Evolutionary conservation across 2,329 filamentous ascomycete species (phyloP).

Genomic region (Fusarium oligoseptatum): DNA sequence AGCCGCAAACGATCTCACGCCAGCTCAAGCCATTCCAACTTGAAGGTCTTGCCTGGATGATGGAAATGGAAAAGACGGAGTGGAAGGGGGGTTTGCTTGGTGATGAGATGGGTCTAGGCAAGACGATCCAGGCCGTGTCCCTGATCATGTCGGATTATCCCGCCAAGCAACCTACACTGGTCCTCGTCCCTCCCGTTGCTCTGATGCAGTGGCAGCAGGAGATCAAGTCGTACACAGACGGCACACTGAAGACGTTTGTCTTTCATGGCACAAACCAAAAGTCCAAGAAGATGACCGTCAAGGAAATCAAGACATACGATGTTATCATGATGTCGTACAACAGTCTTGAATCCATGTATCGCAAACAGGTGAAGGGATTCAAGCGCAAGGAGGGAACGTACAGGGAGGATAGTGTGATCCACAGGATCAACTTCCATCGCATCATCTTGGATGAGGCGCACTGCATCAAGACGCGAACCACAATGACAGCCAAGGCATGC

Average conservation of each 20-base stretch:
- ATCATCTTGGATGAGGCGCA: conserved; percentile 96
- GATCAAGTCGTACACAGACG: conserved; percentile 85
- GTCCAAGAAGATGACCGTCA: conserved; percentile 80
- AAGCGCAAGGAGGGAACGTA: conserved; percentile 82
- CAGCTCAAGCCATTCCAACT: conserved; percentile 94
- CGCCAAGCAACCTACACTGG: conserved; percentile 83
- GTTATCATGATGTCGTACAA: conserved; percentile 99
- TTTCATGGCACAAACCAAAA: conserved; percentile 90
- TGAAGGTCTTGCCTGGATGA: conserved; percentile 95
- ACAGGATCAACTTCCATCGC: conserved; percentile 88
- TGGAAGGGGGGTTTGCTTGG: conserved; percentile 93
- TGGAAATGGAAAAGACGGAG: conserved; percentile 83
- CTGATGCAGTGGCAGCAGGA: conserved; percentile 95
- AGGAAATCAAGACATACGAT: conserved; percentile 84
- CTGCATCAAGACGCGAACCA: conserved; percentile 91
- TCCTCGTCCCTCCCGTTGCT: conserved; percentile 92
- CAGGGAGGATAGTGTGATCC: conserved; percentile 85
- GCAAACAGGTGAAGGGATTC: conserved; percentile 93
- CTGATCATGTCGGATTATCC: conserved; percentile 98
- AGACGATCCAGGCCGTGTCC: conserved; percentile 98
- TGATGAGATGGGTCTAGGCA: conserved; percentile 99
- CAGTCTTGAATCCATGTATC: conserved; percentile 89
- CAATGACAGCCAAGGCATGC: conserved; percentile 93
- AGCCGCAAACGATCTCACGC: conserved; percentile 81
- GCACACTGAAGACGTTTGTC: conserved; percentile 89